A percentile compares a stretch with the other conserved stretches of the same genome.
Evolutionary conservation across 352 stramenopile species (phyloP).

Genomic region (Globisporangium radiosum): DNA sequence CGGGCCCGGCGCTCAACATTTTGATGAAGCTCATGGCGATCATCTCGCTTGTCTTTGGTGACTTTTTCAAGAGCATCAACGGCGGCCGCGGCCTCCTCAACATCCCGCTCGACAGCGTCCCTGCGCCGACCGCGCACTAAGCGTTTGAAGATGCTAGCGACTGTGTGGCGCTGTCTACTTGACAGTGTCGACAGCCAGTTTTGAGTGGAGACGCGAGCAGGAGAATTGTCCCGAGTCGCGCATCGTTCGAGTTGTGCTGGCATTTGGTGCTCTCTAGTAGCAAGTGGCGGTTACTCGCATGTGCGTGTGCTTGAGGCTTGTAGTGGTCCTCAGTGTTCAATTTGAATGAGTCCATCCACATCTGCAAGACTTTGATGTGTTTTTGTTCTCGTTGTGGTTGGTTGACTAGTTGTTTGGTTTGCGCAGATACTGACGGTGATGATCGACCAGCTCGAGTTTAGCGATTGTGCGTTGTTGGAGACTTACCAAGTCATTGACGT

Average conservation of each 20-base stretch:
- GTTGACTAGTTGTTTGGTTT: neutral
- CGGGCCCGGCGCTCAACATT: conserved; percentile 98
- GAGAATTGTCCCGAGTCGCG: neutral
- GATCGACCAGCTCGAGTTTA: neutral
- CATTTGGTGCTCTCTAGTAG: neutral
- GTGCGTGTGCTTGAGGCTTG: neutral
- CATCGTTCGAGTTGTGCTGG: neutral
- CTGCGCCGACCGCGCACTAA: conserved; percentile 6
- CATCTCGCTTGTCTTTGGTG: conserved; percentile 98
- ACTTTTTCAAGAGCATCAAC: conserved; percentile 99
- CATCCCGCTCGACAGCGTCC: conserved; percentile 28
- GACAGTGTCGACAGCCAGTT: neutral
- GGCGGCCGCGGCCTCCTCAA: conserved; percentile 92
- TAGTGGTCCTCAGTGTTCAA: neutral
- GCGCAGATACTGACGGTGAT: too few relatives aligned
- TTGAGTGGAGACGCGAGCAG: conserved; percentile 3
- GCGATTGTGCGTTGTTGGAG: too few relatives aligned
- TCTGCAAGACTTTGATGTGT: neutral
- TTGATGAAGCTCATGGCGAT: conserved; percentile 99
- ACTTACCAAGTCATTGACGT: too few relatives aligned
- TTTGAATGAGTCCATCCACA: conserved; percentile 3
- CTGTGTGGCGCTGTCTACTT: neutral
- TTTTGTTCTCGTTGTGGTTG: neutral
- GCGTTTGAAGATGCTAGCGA: neutral
- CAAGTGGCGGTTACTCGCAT: neutral